Percentiles rank a stretch among this genome's conserved stretches.
Conservation (phyloP, 2,329 filamentous ascomycete species). For the Chaetothyriales sp. region DNA sequence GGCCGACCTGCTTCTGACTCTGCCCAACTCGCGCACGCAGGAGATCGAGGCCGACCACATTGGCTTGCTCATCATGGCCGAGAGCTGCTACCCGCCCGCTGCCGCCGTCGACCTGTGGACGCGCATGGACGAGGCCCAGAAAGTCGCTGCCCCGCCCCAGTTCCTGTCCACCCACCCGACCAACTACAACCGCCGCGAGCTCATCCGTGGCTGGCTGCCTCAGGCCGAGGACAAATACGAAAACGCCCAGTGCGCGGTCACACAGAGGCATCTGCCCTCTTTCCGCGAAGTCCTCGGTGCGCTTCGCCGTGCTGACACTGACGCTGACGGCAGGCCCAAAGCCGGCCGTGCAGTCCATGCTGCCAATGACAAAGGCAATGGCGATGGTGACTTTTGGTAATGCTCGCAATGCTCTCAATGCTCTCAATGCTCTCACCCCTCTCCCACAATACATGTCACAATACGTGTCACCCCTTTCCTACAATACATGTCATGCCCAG, state of each 20-base stretch:
- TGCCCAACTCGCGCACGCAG: constrained; percentile 42
- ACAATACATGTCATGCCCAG: no score
- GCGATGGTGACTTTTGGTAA: neutral
- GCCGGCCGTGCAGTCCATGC: neutral
- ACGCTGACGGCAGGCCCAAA: neutral
- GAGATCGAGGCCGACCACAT: constrained; percentile 50
- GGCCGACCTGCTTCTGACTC: constrained; percentile 35
- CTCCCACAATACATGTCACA: no score
- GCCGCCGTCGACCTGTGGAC: constrained; percentile 40
- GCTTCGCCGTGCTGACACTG: neutral
- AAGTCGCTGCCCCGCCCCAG: constrained; percentile 31
- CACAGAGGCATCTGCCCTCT: neutral
- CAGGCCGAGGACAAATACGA: constrained; percentile 26
- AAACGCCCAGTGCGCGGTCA: constrained; percentile 24
- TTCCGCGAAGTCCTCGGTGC: neutral
- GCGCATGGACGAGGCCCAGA: constrained; percentile 35
- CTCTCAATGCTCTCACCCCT: no score
- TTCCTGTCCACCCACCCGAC: constrained; percentile 46
- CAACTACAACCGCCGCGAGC: constrained; percentile 39
- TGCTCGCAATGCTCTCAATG: no score
- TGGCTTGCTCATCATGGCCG: constrained; percentile 46
- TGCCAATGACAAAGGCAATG: neutral
- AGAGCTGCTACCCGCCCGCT: constrained; percentile 44
- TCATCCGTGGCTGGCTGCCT: constrained; percentile 36
- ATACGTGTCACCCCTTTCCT: no score